Conservation (phyloP, 1,284 basidiomycete genomes). For the Ceratobasidium sp. region DNA sequence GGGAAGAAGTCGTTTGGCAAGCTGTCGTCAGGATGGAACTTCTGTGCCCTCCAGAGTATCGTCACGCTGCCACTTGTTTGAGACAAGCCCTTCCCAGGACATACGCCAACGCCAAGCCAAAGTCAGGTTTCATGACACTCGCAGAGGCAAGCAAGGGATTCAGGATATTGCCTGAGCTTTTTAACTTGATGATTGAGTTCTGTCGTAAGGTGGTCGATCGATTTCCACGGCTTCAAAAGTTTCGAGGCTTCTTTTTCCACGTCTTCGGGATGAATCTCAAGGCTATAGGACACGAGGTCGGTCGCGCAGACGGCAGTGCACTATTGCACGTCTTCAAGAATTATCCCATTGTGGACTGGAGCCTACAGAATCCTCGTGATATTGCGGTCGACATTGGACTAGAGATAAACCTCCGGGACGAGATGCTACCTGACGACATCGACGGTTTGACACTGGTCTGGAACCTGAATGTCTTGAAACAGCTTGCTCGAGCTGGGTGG, state of each 20-base stretch:
- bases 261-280: slow-evolving; percentile 18
- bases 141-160: background rate
- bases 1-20: background rate
- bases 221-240: background rate
- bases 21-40: background rate
- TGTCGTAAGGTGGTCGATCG: background rate
- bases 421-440: background rate
- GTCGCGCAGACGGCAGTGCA: background rate
- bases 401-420: slow-evolving; percentile 5
- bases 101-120: background rate
- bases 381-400: slow-evolving; percentile 28
- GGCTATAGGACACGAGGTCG: slow-evolving; percentile 1
- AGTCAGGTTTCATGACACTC: too few species aligned
- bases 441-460: slow-evolving; percentile 23
- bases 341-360: slow-evolving; percentile 34
- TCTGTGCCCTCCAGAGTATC: background rate
- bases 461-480: background rate
- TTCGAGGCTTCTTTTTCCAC: slow-evolving; percentile 16
- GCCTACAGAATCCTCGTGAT: slow-evolving; percentile 20
- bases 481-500: background rate
- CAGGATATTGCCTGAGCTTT: background rate
- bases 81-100: background rate
- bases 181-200: slow-evolving; percentile 1
- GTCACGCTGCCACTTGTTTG: background rate
- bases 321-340: slow-evolving; percentile 9